phyloP scores from a whole-genome alignment of 345 rosid genomes.

The Murraya paniculata region DNA sequence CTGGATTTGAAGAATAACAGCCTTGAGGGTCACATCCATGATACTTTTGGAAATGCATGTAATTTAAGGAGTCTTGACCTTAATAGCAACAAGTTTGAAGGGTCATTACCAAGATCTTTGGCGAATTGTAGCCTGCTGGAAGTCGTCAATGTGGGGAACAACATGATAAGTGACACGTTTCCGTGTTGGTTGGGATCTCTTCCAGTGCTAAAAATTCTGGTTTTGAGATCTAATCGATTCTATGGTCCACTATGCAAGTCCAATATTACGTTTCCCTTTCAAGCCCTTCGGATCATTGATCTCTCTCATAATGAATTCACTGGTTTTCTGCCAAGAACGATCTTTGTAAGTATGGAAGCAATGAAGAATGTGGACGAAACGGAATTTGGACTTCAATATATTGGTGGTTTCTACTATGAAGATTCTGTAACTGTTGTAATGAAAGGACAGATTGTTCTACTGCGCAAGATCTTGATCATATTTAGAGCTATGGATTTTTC shows the following conservation, averaged over 20 bases:
- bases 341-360: neutral
- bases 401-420: neutral
- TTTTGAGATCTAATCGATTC: too few species aligned
- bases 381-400: neutral
- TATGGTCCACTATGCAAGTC: too few species aligned
- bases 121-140: constrained; percentile 8
- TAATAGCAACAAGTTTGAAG: constrained; percentile 18
- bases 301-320: neutral
- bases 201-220: neutral
- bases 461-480: too few species aligned
- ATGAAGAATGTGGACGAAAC: neutral
- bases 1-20: too few species aligned
- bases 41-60: neutral
- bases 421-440: neutral
- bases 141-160: constrained; percentile 4
- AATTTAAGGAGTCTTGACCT: neutral
- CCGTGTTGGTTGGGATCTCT: constrained; percentile 17
- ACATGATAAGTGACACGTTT: constrained; percentile 19
- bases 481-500: too few species aligned
- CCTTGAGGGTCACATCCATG: too few species aligned
- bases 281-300: neutral
- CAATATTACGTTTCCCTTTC: too few species aligned
- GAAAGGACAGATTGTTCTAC: neutral
- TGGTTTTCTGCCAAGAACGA: neutral
- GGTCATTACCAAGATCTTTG: constrained; percentile 16